A percentile compares a stretch with the other conserved stretches of the same genome.
Conservation (phyloP, 139 green algal species). For the Volvox reticuliferus region DNA sequence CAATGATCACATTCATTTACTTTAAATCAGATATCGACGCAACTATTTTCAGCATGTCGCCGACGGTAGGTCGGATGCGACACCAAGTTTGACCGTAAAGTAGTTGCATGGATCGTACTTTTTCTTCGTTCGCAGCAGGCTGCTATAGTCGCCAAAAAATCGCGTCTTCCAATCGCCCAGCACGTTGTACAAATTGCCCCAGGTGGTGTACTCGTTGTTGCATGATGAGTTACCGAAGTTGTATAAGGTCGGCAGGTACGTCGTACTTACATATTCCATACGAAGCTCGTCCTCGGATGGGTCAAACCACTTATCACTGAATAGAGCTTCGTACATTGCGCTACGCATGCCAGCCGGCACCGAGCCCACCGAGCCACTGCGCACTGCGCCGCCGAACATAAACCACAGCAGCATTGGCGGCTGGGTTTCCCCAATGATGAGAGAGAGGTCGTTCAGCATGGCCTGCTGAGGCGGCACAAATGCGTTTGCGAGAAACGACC, state of each 20-base stretch:
- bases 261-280: neutral
- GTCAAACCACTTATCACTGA: neutral
- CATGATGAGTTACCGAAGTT: neutral
- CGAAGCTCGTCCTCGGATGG: neutral
- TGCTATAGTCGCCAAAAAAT: conserved; percentile 11
- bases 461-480: neutral
- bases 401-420: conserved; percentile 27
- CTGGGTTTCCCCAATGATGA: neutral
- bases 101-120: conserved; percentile 46
- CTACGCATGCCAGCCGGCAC: conserved; percentile 8
- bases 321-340: conserved; percentile 8
- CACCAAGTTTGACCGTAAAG: conserved; percentile 17
- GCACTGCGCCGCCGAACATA: neutral
- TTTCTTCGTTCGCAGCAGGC: neutral
- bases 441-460: neutral
- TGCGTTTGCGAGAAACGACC: conserved; percentile 2
- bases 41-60: neutral
- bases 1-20: too few relatives aligned
- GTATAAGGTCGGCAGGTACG: neutral
- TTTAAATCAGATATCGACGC: too few relatives aligned
- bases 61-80: neutral
- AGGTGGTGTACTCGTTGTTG: conserved; percentile 29
- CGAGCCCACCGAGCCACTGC: neutral
- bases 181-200: neutral
- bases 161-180: conserved; percentile 26